Base-by-base conservation (phyloP, 1,139 yeast genomes). In the Taphrina sp. region DNA sequence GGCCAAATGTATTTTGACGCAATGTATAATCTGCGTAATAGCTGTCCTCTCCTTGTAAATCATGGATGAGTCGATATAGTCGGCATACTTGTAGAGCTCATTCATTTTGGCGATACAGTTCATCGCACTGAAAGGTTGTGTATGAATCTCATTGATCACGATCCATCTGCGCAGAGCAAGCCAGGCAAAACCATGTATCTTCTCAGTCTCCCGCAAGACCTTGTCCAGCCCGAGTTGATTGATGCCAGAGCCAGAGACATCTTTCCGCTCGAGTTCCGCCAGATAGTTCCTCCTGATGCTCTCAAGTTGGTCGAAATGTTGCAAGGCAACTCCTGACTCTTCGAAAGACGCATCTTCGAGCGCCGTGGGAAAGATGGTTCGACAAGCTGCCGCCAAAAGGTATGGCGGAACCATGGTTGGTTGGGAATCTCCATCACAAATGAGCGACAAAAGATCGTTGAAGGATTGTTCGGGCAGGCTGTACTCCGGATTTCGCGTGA, bases 341-440 rank as follows among this genome's bases (percentile, higher is more conserved):
- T 41, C 46, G 33, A 33, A 49, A 28, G 24, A 23, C 28, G 31
- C 36, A 8, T 38, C 24, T 7, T 28, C 26, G 10, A 49, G 17
- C 10, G 24, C 38, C 10, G 22, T 22, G 17, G 46, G 34, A 19
- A 49, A 49, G 39, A 39, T 23, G 14, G 46, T 23, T 28, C 31
- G 26, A 17, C 44, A 22, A 22, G 28, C 54, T 17, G 39, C 37
- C 14, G 44, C 54, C 17, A 49, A 31, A 10, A 49, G 39, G 22
- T 49, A 49, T 8, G 31, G 26, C 5, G 54, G 54, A 1, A 49
- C 33, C 3, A 31, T 41, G 12, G 12, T 33, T 3, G 54, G 54
- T 28, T 39, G 54, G 3, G 37, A 20, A 10, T 35, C 44, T 5
- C 39, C 54, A 12, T 49, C 54, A 37, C 54, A 49, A 2, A 49